Evolutionary conservation across 2,329 filamentous ascomycete genomes (phyloP).

Genomic region (Hypoxylon sp.): DNA sequence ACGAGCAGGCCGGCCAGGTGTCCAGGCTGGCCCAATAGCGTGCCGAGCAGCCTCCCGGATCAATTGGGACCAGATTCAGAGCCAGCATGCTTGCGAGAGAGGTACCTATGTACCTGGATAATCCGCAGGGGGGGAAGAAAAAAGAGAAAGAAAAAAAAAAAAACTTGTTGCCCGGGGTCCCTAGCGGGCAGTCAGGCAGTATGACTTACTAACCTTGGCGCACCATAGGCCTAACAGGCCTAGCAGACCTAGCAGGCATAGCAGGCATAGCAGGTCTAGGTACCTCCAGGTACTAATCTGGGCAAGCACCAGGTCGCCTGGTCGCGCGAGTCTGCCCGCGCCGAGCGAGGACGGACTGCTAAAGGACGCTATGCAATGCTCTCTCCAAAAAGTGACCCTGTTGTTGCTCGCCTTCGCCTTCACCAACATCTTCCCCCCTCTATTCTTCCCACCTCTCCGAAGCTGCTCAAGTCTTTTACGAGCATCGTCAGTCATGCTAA

Average conservation of each 20-base stretch:
- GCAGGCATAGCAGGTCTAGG: too few relatives aligned
- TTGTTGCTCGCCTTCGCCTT: conserved; percentile 36
- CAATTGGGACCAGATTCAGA: conserved; percentile 33
- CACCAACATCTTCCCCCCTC: conserved; percentile 33
- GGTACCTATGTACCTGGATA: conserved; percentile 14
- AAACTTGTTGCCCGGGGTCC: conserved; percentile 20
- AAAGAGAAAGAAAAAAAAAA: conserved; percentile 1
- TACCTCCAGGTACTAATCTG: conserved; percentile 3
- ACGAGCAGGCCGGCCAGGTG: background rate
- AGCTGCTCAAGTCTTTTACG: conserved; percentile 27
- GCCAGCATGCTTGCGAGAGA: too few relatives aligned
- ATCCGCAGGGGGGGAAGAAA: conserved; percentile 29
- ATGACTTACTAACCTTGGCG: too few relatives aligned
- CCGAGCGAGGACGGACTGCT: conserved; percentile 31
- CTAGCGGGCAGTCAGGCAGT: too few relatives aligned
- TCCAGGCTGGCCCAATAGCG: conserved; percentile 23
- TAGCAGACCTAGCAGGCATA: too few relatives aligned
- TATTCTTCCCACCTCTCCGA: conserved; percentile 21
- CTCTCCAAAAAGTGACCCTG: conserved; percentile 41
- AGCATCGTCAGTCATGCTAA: conserved; percentile 42
- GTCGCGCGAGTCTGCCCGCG: conserved; percentile 36
- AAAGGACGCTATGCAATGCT: conserved; percentile 28
- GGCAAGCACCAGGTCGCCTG: conserved; percentile 3
- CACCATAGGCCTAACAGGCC: too few relatives aligned
- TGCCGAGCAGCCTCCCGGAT: conserved; percentile 28